Base-by-base conservation (phyloP, 805 yeast genomes). In the Zygosaccharomyces siamensis region DNA sequence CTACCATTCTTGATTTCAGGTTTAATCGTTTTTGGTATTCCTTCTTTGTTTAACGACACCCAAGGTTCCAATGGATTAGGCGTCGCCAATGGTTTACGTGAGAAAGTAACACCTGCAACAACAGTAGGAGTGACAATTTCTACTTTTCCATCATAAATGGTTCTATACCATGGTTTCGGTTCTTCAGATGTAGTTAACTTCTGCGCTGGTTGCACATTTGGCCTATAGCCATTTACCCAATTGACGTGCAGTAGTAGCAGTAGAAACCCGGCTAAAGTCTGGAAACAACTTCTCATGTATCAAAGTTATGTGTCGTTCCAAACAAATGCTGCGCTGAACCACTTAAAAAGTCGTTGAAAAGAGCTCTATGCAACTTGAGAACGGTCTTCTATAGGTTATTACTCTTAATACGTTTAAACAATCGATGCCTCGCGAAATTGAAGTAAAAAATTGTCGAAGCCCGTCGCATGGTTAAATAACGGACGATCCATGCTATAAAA, bases 1-100 rank as follows among this genome's bases (percentile, higher is more conserved):
- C 68, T 69, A 8, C 95, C 96, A 56, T 83, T 80, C 57, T 88
- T 87, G 60, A 81, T 60, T 60, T 86, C 76, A 3, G 97, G 97
- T 36, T 70, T 74, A 43, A 89, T 79, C 0, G 96, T 88, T 63
- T 84, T 82, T 46, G 96, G 95, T 7, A 75, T 66, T 14, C 96
- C 97, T 52, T 83, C 79, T 53, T 83, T 81, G 50, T 88, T 77
- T 60, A 89, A 72, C 2, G 88, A 78, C 35, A 89, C 72, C 97
- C 97, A 89, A 7, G 88, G 89, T 50, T 80, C 81, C 54, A 88
- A 75, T 7, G 86, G 84, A 55, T 82, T 73, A 4, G 88, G 78
- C 1, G 75, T 69, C 7, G 63, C 61, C 14, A 67, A 60, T 2
- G 80, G 81, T 47, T 73, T 72, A 1, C 67, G 75, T 36, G 70